Conservation (phyloP, 768 basidiomycete species). For the Omphalotus guepiniiformis region DNA sequence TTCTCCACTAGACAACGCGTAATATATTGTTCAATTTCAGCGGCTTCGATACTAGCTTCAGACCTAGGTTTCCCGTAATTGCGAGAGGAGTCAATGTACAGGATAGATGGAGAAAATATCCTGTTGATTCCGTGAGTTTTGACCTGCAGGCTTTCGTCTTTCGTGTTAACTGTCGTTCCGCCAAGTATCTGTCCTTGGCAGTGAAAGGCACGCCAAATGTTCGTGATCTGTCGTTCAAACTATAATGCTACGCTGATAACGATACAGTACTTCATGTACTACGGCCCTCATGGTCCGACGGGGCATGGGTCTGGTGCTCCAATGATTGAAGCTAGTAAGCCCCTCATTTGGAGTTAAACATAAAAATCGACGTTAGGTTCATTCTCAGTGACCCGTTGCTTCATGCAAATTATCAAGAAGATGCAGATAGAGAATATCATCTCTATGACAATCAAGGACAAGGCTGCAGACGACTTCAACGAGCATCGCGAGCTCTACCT, state of each 20-base stretch:
- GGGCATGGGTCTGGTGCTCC: constrained; percentile 21
- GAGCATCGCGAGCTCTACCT: constrained; percentile 19
- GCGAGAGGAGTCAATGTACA: constrained; percentile 20
- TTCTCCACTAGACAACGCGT: background rate
- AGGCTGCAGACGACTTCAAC: constrained; percentile 19
- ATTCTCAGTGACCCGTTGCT: constrained; percentile 12
- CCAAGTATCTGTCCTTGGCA: constrained; percentile 19
- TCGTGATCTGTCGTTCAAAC: background rate
- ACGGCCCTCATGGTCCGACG: constrained; percentile 19
- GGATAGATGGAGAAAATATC: constrained; percentile 19
- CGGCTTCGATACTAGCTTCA: constrained; percentile 21
- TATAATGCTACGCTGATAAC: background rate
- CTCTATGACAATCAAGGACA: constrained; percentile 18
- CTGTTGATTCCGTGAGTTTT: constrained; percentile 17
- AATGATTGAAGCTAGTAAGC: constrained; percentile 17
- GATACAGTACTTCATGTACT: constrained; percentile 20
- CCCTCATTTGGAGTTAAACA: background rate
- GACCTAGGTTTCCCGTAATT: constrained; percentile 19
- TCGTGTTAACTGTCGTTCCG: background rate
- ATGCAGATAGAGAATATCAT: constrained; percentile 22
- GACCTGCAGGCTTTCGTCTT: background rate
- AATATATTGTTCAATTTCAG: constrained; percentile 1
- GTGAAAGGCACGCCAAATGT: constrained; percentile 20
- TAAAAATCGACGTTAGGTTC: too few species aligned
- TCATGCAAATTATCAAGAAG: constrained; percentile 19